These are phyloP conservation scores for Akanthomyces dipterigenus DNA, from an alignment of 2,329 filamentous ascomycete species.

Conservation along the genomic window DNA sequence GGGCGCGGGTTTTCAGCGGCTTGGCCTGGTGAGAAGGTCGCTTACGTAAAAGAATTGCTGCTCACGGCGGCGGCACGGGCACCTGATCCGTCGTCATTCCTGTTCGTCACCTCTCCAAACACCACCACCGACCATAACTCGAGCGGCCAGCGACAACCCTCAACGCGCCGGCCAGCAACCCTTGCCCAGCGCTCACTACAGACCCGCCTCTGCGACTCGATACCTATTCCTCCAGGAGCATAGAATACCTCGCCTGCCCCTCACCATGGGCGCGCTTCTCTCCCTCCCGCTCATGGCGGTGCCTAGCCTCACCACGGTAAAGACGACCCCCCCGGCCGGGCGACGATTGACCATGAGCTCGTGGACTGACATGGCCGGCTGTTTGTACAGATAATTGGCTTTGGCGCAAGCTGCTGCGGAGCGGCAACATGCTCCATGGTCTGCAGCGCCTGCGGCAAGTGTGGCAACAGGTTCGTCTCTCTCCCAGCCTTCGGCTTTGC, in stretches of 20 bases:
- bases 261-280: slow-evolving; percentile 77
- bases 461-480: slow-evolving; percentile 72
- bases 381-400: slow-evolving; percentile 58
- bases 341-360: not conserved
- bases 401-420: slow-evolving; percentile 87
- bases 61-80: not conserved
- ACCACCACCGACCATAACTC: not conserved
- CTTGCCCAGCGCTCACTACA: no score
- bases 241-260: not conserved
- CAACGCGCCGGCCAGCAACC: not conserved
- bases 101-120: slow-evolving; percentile 6
- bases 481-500: not conserved
- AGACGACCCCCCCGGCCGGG: slow-evolving; percentile 27
- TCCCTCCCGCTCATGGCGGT: slow-evolving; percentile 85
- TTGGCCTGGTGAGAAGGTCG: not conserved
- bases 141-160: not conserved
- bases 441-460: slow-evolving; percentile 93
- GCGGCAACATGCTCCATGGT: slow-evolving; percentile 94
- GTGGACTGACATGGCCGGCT: slow-evolving; percentile 10
- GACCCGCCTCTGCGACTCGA: not conserved
- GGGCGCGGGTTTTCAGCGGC: not conserved
- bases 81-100: slow-evolving; percentile 7
- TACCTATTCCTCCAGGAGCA: not conserved
- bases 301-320: slow-evolving; percentile 78
- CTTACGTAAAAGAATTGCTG: not conserved